Conservation (phyloP, 2,329 filamentous ascomycete genomes). For the Orbilia ellipsospora region DNA sequence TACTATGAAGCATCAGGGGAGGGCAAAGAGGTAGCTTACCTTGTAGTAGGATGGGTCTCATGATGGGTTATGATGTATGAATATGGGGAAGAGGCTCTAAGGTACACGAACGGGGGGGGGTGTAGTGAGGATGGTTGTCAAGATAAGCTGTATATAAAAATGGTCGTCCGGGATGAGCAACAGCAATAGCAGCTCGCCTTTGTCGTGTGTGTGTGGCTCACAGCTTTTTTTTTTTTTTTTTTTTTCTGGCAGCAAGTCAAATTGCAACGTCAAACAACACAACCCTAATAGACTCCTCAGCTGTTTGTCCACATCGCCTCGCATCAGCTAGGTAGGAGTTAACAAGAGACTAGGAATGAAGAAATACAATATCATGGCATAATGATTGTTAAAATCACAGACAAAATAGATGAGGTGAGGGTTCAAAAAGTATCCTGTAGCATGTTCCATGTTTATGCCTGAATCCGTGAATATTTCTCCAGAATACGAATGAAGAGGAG, state of each 20-base stretch:
- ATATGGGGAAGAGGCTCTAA: not conserved
- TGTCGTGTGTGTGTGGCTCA: slow-evolving; percentile 1
- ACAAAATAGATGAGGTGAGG: no score
- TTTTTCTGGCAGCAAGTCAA: slow-evolving; percentile 1
- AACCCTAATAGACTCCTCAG: slow-evolving; percentile 11
- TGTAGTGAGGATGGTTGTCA: not conserved
- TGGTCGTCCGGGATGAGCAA: slow-evolving; percentile 41
- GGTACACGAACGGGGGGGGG: slow-evolving; percentile 5
- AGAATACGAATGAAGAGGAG: no score
- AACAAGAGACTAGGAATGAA: no score
- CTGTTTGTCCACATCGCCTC: not conserved
- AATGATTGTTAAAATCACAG: no score
- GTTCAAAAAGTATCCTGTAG: no score
- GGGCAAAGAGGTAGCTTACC: slow-evolving; percentile 64
- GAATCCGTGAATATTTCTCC: no score
- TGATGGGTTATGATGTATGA: slow-evolving; percentile 67
- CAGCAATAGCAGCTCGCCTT: slow-evolving; percentile 2
- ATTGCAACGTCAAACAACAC: slow-evolving; percentile 53
- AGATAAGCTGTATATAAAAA: not conserved
- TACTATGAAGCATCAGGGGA: slow-evolving; percentile 11
- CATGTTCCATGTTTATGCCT: no score
- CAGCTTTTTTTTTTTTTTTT: slow-evolving; percentile 44
- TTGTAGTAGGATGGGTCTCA: slow-evolving; percentile 96
- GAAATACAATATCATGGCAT: no score
- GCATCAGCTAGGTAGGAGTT: no score